A percentile compares a stretch with the other conserved stretches of the same genome.
These are phyloP conservation scores for Glycine latifolia DNA, from an alignment of 306 rosid species.

Conservation along the genomic window DNA sequence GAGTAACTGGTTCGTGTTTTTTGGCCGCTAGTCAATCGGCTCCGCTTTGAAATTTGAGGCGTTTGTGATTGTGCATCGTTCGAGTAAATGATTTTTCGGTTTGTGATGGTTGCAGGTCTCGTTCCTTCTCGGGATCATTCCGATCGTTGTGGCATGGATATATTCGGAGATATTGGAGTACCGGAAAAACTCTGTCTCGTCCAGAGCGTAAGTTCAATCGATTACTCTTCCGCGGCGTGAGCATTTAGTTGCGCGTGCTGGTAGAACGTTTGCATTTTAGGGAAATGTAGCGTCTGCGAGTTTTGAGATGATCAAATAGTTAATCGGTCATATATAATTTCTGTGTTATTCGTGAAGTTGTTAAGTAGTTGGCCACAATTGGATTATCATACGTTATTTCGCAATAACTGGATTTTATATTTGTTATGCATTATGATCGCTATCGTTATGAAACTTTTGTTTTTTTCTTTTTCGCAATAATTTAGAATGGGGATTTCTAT, in stretches of 20 bases:
- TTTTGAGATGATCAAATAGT: background rate
- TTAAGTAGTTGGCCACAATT: constrained; percentile 8
- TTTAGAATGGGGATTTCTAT: background rate
- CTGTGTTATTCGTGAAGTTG: background rate
- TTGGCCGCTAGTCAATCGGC: background rate
- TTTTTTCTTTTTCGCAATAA: too few relatives aligned
- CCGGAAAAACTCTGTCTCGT: constrained; percentile 60
- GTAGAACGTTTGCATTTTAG: constrained; percentile 4
- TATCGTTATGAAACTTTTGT: constrained; percentile 2
- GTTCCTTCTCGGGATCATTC: constrained; percentile 71
- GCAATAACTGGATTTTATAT: constrained; percentile 6
- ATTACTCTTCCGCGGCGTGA: constrained; percentile 2
- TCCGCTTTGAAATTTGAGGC: background rate
- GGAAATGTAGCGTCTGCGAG: background rate
- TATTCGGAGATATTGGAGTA: constrained; percentile 83
- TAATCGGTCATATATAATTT: background rate
- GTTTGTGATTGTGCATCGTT: background rate
- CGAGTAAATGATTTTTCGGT: background rate
- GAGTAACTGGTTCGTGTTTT: background rate
- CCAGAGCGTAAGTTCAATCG: constrained; percentile 70
- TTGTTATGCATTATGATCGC: background rate
- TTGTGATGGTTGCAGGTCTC: constrained; percentile 61
- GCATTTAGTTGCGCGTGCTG: constrained; percentile 12
- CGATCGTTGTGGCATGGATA: constrained; percentile 73
- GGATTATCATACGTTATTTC: constrained; percentile 1